Conservation (phyloP, 1,139 yeast species). For the Protomyces inouyei region DNA sequence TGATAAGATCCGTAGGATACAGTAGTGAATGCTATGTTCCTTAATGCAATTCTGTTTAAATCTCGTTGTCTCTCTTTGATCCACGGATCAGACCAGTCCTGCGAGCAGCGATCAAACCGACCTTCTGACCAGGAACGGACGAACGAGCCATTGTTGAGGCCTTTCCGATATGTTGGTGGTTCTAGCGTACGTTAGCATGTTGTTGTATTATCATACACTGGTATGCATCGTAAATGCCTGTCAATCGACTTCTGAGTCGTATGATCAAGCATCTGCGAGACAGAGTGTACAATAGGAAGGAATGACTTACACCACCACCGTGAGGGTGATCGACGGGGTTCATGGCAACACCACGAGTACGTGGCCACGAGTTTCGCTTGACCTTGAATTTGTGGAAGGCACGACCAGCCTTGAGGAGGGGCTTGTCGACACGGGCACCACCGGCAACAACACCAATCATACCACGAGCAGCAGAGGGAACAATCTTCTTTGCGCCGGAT, state of each 20-base stretch:
- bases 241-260: no score
- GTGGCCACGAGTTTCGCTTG: constrained; percentile 99
- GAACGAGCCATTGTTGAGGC: constrained; percentile 99
- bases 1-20: not conserved
- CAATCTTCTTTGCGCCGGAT: constrained; percentile 96
- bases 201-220: no score
- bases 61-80: constrained; percentile 95
- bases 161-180: constrained; percentile 89
- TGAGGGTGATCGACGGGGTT: constrained; percentile 99
- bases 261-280: no score
- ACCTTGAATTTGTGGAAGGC: constrained; percentile 99
- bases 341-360: constrained; percentile 99
- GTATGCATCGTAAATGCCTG: no score
- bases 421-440: constrained; percentile 99
- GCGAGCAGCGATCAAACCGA: constrained; percentile 99
- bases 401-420: constrained; percentile 99
- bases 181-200: constrained; percentile 35
- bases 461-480: constrained; percentile 97
- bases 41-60: not conserved
- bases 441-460: constrained; percentile 99
- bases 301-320: constrained; percentile 80
- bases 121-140: constrained; percentile 99
- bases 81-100: constrained; percentile 99
- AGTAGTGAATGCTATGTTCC: no score
- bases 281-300: not conserved